Conservation (phyloP, 305 asterid species). For the Plantago coronopus region DNA sequence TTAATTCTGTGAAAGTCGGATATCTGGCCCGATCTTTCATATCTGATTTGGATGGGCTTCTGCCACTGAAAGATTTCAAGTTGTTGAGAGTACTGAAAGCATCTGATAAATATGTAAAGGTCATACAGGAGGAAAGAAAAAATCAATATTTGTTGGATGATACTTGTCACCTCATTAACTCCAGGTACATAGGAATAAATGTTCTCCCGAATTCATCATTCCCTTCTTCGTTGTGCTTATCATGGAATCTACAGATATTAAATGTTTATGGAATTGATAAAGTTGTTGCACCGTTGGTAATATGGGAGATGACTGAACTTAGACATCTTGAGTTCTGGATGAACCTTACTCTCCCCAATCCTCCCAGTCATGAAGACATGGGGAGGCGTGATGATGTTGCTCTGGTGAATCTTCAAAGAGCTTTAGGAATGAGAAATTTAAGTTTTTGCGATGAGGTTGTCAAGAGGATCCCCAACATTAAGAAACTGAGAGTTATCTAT, state of each 20-base stretch:
- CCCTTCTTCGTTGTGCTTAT: constrained; percentile 3
- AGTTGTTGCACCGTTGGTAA: background rate
- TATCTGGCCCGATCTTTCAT: background rate
- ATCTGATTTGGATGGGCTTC: background rate
- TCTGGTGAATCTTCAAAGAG: background rate
- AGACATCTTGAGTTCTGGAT: background rate
- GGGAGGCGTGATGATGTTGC: background rate
- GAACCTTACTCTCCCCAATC: background rate
- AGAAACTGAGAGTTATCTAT: background rate
- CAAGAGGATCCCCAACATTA: background rate
- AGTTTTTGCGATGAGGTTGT: background rate
- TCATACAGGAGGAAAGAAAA: no score
- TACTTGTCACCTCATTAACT: background rate
- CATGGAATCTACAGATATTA: constrained; percentile 6
- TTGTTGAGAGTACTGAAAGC: constrained; percentile 3
- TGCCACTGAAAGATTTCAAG: background rate
- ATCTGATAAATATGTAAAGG: background rate
- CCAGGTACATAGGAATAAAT: background rate
- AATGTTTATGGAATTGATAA: background rate
- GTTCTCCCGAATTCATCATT: background rate
- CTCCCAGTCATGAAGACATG: background rate
- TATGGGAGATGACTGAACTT: constrained; percentile 6
- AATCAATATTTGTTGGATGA: background rate
- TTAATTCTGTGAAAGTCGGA: background rate
- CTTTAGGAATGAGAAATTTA: background rate